Conservation (phyloP, 306 rosid species). For the Sphenostylis stenocarpa region DNA sequence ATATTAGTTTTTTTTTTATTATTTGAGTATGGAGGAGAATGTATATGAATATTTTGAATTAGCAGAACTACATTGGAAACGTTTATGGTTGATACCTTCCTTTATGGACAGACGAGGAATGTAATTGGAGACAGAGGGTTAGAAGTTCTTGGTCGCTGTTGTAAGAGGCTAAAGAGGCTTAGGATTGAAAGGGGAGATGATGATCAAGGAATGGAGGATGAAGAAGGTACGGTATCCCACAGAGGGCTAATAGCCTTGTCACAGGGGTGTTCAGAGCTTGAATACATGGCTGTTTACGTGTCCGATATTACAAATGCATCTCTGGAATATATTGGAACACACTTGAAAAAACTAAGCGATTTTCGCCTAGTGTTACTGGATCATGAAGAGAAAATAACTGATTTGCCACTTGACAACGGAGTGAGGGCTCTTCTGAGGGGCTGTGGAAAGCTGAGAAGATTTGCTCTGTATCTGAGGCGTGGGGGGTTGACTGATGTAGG, state of each 20-base stretch:
- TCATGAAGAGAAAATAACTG: conserved; percentile 57
- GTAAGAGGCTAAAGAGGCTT: conserved; percentile 77
- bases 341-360: conserved; percentile 71
- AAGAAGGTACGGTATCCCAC: conserved; percentile 80
- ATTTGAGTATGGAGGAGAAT: no score
- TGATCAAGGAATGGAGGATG: conserved; percentile 88
- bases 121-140: conserved; percentile 95
- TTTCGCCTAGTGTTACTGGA: conserved; percentile 91
- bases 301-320: conserved; percentile 78
- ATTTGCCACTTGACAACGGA: conserved; percentile 90
- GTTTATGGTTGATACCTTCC: conserved; percentile 19
- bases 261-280: conserved; percentile 80
- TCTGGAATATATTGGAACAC: conserved; percentile 69
- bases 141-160: conserved; percentile 70
- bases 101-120: conserved; percentile 73
- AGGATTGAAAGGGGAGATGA: conserved; percentile 96
- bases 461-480: conserved; percentile 78
- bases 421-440: conserved; percentile 78
- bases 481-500: conserved; percentile 85
- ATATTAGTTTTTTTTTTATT: no score
- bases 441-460: conserved; percentile 76
- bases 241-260: conserved; percentile 85
- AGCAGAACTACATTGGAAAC: conserved; percentile 5
- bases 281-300: conserved; percentile 87
- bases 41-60: neutral